Conservation (phyloP, 2,329 filamentous ascomycete genomes). For the Hypoxylon sp. region DNA sequence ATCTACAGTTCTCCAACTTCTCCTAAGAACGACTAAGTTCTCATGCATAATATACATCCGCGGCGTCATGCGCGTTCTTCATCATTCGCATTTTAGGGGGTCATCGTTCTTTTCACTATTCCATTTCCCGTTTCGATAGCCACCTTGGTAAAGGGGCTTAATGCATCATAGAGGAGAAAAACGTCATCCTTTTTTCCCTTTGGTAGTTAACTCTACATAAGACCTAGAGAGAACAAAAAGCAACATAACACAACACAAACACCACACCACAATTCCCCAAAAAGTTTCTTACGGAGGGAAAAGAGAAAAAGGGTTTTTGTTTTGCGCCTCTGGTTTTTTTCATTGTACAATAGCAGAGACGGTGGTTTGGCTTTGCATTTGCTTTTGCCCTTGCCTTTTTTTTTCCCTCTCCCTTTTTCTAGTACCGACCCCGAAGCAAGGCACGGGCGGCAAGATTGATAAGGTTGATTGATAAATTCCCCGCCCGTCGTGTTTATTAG, state of each 20-base stretch:
- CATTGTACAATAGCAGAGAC: slow-evolving; percentile 38
- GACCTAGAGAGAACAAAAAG: slow-evolving; percentile 34
- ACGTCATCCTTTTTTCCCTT: slow-evolving; percentile 9
- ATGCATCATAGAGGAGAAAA: slow-evolving; percentile 42
- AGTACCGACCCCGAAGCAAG: background rate
- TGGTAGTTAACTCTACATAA: slow-evolving; percentile 15
- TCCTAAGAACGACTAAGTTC: slow-evolving; percentile 50
- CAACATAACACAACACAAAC: too few species aligned
- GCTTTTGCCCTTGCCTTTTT: too few species aligned
- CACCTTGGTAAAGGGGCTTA: slow-evolving; percentile 17
- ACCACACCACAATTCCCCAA: slow-evolving; percentile 13
- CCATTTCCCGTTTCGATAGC: slow-evolving; percentile 24
- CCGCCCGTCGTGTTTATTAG: slow-evolving; percentile 11
- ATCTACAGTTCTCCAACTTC: slow-evolving; percentile 52
- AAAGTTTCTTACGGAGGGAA: slow-evolving; percentile 19
- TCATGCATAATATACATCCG: slow-evolving; percentile 49
- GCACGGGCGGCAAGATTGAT: slow-evolving; percentile 28
- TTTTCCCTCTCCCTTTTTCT: slow-evolving; percentile 3
- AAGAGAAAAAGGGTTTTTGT: slow-evolving; percentile 16
- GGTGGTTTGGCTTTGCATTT: slow-evolving; percentile 17
- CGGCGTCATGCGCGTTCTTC: slow-evolving; percentile 44
- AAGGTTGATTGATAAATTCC: slow-evolving; percentile 2
- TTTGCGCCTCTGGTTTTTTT: slow-evolving; percentile 15
- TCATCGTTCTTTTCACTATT: slow-evolving; percentile 24
- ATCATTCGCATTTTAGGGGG: slow-evolving; percentile 44